Conservation (phyloP, 768 basidiomycete genomes). For the Boletus subparvulus region DNA sequence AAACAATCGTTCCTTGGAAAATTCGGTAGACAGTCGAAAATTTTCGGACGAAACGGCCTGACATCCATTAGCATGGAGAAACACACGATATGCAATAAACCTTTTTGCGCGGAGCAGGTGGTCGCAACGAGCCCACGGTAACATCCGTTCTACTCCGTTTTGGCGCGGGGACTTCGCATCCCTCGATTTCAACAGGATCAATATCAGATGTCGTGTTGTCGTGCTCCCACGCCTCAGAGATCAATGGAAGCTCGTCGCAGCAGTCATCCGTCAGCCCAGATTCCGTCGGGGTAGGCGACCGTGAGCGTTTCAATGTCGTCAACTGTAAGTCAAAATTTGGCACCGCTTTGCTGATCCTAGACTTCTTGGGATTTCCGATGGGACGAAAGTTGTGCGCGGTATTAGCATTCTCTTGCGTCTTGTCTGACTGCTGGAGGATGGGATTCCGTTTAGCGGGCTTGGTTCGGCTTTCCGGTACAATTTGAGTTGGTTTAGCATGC, state of each 20-base stretch:
- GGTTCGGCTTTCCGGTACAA: slow-evolving; percentile 21
- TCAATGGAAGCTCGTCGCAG: slow-evolving; percentile 35
- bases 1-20: slow-evolving; percentile 19
- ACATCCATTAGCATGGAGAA: slow-evolving; percentile 10
- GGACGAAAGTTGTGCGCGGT: slow-evolving; percentile 40
- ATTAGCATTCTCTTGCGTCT: slow-evolving; percentile 43
- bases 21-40: background rate
- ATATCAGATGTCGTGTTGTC: slow-evolving; percentile 32
- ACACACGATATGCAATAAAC: slow-evolving; percentile 7
- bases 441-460: slow-evolving; percentile 25
- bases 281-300: slow-evolving; percentile 14
- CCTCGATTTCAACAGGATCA: slow-evolving; percentile 38
- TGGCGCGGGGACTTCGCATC: slow-evolving; percentile 3
- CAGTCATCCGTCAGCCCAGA: slow-evolving; percentile 30
- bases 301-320: slow-evolving; percentile 28
- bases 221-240: slow-evolving; percentile 35
- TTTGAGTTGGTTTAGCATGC: background rate
- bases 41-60: slow-evolving; percentile 2
- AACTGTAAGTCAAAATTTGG: slow-evolving; percentile 55
- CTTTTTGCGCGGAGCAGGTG: slow-evolving; percentile 6
- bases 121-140: background rate
- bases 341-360: slow-evolving; percentile 17
- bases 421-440: slow-evolving; percentile 41
- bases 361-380: slow-evolving; percentile 26
- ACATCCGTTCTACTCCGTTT: slow-evolving; percentile 20